Evolutionary conservation across 2,329 filamentous ascomycete species (phyloP).

Genomic region (Ophioceras dolichostomum): DNA sequence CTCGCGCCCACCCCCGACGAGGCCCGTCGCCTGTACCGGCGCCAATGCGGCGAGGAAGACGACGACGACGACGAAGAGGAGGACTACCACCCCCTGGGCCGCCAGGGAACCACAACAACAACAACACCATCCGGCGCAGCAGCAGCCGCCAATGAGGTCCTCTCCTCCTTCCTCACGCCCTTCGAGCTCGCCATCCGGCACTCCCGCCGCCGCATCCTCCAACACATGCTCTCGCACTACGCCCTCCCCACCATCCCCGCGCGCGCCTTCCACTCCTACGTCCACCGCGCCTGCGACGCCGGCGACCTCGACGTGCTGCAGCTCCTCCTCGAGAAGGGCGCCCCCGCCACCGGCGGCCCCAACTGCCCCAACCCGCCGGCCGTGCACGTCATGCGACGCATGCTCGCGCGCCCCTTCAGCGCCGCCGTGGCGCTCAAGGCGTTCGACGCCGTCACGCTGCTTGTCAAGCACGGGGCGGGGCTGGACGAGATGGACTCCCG

Average conservation of each 20-base stretch:
- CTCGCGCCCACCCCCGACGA: conserved; percentile 8
- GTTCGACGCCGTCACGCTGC: too few relatives aligned
- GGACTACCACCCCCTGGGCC: too few relatives aligned
- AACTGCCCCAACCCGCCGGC: not conserved
- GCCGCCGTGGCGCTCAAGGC: too few relatives aligned
- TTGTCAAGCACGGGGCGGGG: too few relatives aligned
- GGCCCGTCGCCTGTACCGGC: too few relatives aligned
- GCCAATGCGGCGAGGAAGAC: conserved; percentile 3
- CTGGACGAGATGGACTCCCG: too few relatives aligned
- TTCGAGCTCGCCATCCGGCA: conserved; percentile 12
- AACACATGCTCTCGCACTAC: conserved; percentile 9
- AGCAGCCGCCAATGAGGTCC: conserved; percentile 6
- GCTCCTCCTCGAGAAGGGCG: conserved; percentile 7
- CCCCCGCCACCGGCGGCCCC: conserved; percentile 1
- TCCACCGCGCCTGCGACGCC: conserved; percentile 8
- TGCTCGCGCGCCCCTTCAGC: too few relatives aligned
- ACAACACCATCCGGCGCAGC: too few relatives aligned
- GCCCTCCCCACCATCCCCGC: conserved; percentile 8
- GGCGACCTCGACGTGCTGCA: conserved; percentile 7
- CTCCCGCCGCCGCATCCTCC: conserved; percentile 7
- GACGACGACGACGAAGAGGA: too few relatives aligned
- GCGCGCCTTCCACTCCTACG: conserved; percentile 4
- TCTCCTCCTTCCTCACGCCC: conserved; percentile 8
- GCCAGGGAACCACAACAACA: too few relatives aligned
- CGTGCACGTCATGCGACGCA: not conserved